Percentiles rank a stretch among this genome's conserved stretches.
These are phyloP conservation scores for Tuber microsphaerosporum DNA, from an alignment of 495 filamentous ascomycete genomes.

Conservation along the genomic window DNA sequence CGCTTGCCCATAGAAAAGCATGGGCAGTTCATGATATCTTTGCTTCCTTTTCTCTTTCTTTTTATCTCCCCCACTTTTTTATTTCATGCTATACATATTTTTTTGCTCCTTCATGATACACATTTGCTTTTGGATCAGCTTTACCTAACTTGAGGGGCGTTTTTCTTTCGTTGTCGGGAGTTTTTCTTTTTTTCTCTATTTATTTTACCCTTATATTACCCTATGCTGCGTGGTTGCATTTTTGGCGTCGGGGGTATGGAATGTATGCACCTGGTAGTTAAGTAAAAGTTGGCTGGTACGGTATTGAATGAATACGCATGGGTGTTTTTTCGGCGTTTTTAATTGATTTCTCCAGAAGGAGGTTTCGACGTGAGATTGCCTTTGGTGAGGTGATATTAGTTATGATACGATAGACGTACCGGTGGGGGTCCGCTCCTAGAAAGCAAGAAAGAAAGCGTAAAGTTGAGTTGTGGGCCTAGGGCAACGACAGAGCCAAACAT, in stretches of 20 bases:
- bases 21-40: not conserved
- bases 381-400: not conserved
- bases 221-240: not conserved
- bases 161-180: not conserved
- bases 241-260: not conserved
- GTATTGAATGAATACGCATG: not conserved
- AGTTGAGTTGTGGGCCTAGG: not conserved
- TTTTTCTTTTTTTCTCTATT: not conserved
- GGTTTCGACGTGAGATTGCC: no score
- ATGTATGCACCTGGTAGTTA: not conserved
- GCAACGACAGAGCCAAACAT: not conserved
- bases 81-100: not conserved
- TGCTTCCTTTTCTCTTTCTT: not conserved
- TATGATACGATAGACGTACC: not conserved
- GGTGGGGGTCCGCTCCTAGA: not conserved
- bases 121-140: not conserved
- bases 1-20: not conserved
- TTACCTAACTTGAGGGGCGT: not conserved
- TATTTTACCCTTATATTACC: not conserved
- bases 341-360: not conserved
- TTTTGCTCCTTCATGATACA: not conserved
- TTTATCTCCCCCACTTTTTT: not conserved
- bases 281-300: not conserved
- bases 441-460: not conserved
- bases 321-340: not conserved